Evolutionary conservation across 495 filamentous ascomycete genomes (phyloP), one percentile per base, ranked within the genome.

Genomic region (Astrocystis sublimbata): DNA sequence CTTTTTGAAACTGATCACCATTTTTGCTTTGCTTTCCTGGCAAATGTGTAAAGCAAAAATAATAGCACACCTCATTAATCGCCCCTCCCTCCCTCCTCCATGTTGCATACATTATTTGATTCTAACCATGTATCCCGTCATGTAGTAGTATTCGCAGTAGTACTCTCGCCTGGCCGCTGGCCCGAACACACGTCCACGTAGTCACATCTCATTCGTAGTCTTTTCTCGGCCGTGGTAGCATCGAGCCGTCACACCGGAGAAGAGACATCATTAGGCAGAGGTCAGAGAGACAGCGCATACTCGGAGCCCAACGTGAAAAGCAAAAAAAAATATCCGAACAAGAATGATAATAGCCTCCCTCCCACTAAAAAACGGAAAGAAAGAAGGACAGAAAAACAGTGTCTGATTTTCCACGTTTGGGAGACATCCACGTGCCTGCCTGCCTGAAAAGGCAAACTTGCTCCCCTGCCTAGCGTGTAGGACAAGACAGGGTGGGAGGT

Each of bases 1-100:
- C 21, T 54, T 31, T 31, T 33, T 54, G 12, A 40, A 54, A 31
- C 24, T 6, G 15, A 40, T 54, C 12, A 38, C 7, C 33, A 6
- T 17, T 54, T 38, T 51, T 24, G 30, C 33, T 26, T n/a, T n/a
- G n/a, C n/a, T n/a, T n/a, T 53, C 31, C 33, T 19, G 38, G 30
- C 50, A 26, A 38, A 31, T 1, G 15, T 23, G 30, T 21, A 31
- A 40, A 50, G 60, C 13, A 65, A 28, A 66, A 67, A 45, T 58
- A 59, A n/a, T 65, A 63, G 54, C 58, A 55, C 54, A 50, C 54
- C 57, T 41, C 59, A 45, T 64, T 57, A 68, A 63, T 71, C 65
- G 71, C 63, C n/a, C n/a, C n/a, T n/a, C n/a, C n/a, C n/a, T n/a
- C n/a, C n/a, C n/a, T n/a, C n/a, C n/a, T n/a, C n/a, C 66, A 66